Evolutionary conservation across 208 protist species (phyloP).

Genomic region (Acanthamoeba healyi): DNA sequence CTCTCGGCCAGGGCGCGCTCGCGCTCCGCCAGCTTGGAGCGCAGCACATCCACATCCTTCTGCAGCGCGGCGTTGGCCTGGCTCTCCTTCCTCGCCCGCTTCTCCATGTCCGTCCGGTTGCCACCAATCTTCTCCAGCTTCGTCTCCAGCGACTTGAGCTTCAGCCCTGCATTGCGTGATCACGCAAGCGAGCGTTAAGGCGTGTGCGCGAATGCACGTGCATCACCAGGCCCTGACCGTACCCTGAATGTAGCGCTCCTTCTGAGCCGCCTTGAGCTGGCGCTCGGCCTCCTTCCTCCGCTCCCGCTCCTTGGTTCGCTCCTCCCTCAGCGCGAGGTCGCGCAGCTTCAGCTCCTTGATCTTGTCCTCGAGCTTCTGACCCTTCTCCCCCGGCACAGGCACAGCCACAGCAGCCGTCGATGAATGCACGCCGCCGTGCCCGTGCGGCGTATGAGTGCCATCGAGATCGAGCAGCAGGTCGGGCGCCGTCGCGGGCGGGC

Average conservation of each 20-base stretch:
- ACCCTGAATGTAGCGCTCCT: slow-evolving; percentile 62
- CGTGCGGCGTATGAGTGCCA: too few relatives aligned
- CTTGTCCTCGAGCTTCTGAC: not conserved
- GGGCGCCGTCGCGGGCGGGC: not conserved
- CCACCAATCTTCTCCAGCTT: slow-evolving; percentile 45
- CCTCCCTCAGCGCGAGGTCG: not conserved
- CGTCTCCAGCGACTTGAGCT: slow-evolving; percentile 56
- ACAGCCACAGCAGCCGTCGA: not conserved
- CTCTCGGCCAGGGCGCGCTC: not conserved
- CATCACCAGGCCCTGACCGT: not conserved
- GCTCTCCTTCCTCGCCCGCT: slow-evolving; percentile 10
- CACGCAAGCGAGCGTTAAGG: not conserved
- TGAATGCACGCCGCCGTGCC: too few relatives aligned
- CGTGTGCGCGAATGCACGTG: not conserved
- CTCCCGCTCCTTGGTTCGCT: not conserved
- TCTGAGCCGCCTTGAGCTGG: slow-evolving; percentile 14
- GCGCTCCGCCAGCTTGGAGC: not conserved
- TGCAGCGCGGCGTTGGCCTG: not conserved
- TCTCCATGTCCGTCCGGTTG: slow-evolving; percentile 19
- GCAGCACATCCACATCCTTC: slow-evolving; percentile 8
- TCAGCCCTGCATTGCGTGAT: not conserved
- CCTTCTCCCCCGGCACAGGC: not conserved
- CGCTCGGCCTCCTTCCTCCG: not conserved
- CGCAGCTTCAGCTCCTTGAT: slow-evolving; percentile 49
- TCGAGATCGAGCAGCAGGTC: not conserved